phyloP scores from a whole-genome alignment of 257 asterid genomes.

The Primulina tabacum region DNA sequence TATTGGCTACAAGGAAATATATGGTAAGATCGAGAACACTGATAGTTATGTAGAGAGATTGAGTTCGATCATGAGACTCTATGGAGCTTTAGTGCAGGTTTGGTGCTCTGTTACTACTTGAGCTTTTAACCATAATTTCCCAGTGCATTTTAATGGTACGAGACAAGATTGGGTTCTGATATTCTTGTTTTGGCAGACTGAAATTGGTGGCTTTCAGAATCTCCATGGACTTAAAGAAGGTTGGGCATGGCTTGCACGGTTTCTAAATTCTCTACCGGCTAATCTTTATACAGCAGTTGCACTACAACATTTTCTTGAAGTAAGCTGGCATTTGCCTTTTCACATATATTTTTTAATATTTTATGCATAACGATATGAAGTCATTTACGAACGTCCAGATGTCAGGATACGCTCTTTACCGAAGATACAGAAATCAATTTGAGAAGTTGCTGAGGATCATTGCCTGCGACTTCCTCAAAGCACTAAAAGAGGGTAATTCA shows the following conservation, averaged over 20 bases:
- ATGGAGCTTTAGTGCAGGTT: slow-evolving; percentile 96
- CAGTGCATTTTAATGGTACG: not conserved
- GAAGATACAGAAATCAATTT: slow-evolving; percentile 57
- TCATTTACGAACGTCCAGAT: slow-evolving; percentile 43
- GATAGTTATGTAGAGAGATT: slow-evolving; percentile 51
- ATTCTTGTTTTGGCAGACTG: slow-evolving; percentile 52
- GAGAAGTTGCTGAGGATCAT: slow-evolving; percentile 55
- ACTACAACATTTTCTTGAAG: slow-evolving; percentile 71
- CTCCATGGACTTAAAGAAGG: slow-evolving; percentile 73
- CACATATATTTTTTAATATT: not conserved
- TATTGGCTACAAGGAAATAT: slow-evolving; percentile 61
- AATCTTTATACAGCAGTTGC: slow-evolving; percentile 74
- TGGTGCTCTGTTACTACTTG: slow-evolving; percentile 19
- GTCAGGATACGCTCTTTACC: slow-evolving; percentile 67
- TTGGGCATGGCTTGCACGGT: slow-evolving; percentile 94
- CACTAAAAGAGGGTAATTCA: slow-evolving; percentile 44
- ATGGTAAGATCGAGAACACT: slow-evolving; percentile 56
- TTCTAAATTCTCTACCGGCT: slow-evolving; percentile 76
- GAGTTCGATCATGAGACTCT: slow-evolving; percentile 66
- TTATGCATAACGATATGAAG: slow-evolving; percentile 3
- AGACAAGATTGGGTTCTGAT: not conserved
- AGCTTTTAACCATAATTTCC: not conserved
- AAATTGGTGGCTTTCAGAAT: slow-evolving; percentile 50
- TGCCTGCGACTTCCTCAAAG: slow-evolving; percentile 45
- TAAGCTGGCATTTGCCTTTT: slow-evolving; percentile 35